phyloP scores from a whole-genome alignment of 2,329 filamentous ascomycete species.

The Diplodia scrobiculata region DNA sequence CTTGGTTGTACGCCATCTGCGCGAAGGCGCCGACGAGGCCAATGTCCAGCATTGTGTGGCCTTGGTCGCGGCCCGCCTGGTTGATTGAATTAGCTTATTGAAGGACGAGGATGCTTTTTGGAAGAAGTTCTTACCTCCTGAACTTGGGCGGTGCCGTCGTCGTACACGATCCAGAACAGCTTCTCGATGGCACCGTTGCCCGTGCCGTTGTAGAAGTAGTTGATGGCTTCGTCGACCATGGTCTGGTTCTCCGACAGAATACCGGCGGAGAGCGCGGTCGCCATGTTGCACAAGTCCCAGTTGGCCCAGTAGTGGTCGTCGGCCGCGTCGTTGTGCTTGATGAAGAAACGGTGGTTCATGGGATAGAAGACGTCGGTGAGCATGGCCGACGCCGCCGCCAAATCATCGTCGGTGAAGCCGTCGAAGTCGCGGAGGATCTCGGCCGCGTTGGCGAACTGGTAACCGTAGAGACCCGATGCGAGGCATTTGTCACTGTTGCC shows the following conservation, averaged over 20 bases:
- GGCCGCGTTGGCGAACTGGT: constrained; percentile 52
- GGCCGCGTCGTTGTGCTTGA: constrained; percentile 43
- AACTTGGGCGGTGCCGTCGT: constrained; percentile 18
- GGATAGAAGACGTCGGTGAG: constrained; percentile 45
- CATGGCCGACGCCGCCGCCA: constrained; percentile 39
- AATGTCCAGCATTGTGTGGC: constrained; percentile 49
- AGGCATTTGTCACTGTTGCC: constrained; percentile 47
- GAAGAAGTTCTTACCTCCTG: background rate
- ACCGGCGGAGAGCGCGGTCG: constrained; percentile 48
- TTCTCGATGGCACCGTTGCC: constrained; percentile 46
- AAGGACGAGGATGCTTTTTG: too few species aligned
- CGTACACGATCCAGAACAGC: constrained; percentile 35
- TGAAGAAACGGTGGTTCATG: constrained; percentile 46
- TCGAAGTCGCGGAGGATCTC: constrained; percentile 47
- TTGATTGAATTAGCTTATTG: constrained; percentile 32
- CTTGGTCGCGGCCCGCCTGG: constrained; percentile 52
- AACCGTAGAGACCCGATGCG: constrained; percentile 50
- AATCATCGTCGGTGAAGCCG: constrained; percentile 38
- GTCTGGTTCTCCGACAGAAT: constrained; percentile 50
- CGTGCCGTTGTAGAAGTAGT: constrained; percentile 47
- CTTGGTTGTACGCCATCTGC: constrained; percentile 51
- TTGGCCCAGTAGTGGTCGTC: constrained; percentile 48
- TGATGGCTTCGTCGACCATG: constrained; percentile 45
- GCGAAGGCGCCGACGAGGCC: constrained; percentile 47
- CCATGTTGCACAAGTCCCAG: constrained; percentile 53